Evolutionary conservation across 1,284 basidiomycete genomes (phyloP), one percentile per base, ranked within the genome.

Genomic region (Apiotrichum porosum): DNA sequence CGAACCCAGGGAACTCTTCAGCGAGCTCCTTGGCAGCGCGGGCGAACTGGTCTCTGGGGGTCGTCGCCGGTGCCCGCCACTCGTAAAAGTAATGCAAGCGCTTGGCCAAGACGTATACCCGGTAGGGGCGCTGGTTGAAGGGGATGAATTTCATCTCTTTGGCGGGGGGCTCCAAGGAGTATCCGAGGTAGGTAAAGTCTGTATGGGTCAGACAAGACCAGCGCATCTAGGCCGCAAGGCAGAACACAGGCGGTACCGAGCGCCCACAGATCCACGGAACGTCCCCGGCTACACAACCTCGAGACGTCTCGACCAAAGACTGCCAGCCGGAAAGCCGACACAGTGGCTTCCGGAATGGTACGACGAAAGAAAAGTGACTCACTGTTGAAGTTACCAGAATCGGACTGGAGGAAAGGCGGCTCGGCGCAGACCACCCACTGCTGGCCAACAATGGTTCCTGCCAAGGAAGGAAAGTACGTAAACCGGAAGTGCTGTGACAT

Each of bases 131-230:
- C 9, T 46, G 30, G 10, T 38, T 17, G 24, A 39, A 39, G 9
- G 44, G 44, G 6, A 46, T 39, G 22, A 17, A 32, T 12, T 21
- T 17, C 15, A 34, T 44, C 32, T 44, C 32, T 10, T 30, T 37
- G 6, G 24, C 28, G 35, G 37, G 36, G 9, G 36, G 36, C 21
- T 37, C 28, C 21, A 44, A 17, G n/a, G 26, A 24, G 37, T 46
- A 46, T 12, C 44, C 44, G 12, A 46, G 21, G 23, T 34, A 46
- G 4, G 44, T 39, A 22, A 39, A 46, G 44, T 46, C 44, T 46
- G 30, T n/a, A n/a, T n/a, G 21, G 9, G 22, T n/a, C n/a, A n/a
- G n/a, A n/a, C n/a, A n/a, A n/a, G n/a, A n/a, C n/a, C n/a, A n/a
- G n/a, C n/a, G n/a, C n/a, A n/a, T n/a, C n/a, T n/a, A n/a, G n/a